Base-by-base conservation (phyloP, 2,329 filamentous ascomycete species). In the Diaporthe ampelina region DNA sequence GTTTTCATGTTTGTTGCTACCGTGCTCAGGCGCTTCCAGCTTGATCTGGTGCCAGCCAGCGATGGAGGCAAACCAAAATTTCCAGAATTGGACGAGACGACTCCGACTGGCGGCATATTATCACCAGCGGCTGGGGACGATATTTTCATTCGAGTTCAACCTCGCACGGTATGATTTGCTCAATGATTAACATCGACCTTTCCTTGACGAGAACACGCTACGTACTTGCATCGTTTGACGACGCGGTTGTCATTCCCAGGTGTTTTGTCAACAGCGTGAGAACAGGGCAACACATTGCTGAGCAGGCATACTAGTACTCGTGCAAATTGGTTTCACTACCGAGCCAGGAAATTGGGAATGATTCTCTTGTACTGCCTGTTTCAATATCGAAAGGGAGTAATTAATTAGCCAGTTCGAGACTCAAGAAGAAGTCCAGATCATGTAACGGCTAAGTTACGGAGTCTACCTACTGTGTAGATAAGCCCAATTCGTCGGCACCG, bases 1-100 rank as follows among this genome's bases (percentile, higher is more conserved):
- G 58, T 61, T 1, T 40, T 61, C 37, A 21, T 61, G 37, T 61
- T 61, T 61, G 37, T 61, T 40, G 58, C 58, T 21, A 61, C 58
- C 11, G 58, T 61, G 3, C n/a, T 43, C 13, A 11, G n/a, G 58
- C 37, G 58, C 7, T 61, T 61, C 15, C 32, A 61, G 58, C n/a
- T 43, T 43, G 58, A 4, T 43, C n/a, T 61, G n/a, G 35, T 61
- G 11, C 58, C 58, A 26, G 37, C 15, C 15, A 61, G 37, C 58
- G 4, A 61, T 40, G 35, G 37, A 3, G 2, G 37, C 0, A 26
- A 11, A 15, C 58, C 35, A n/a, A 43, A 11, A 11, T 61, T 61
- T 11, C 58, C 58, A 8, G 8, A 6, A 9, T 26, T 61, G 35
- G 58, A 61, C 24, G 58, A 43, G 11, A 43, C 35, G 7, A 61